Conservation (phyloP, 2,329 filamentous ascomycete species). For the Cytospora chrysosperma region DNA sequence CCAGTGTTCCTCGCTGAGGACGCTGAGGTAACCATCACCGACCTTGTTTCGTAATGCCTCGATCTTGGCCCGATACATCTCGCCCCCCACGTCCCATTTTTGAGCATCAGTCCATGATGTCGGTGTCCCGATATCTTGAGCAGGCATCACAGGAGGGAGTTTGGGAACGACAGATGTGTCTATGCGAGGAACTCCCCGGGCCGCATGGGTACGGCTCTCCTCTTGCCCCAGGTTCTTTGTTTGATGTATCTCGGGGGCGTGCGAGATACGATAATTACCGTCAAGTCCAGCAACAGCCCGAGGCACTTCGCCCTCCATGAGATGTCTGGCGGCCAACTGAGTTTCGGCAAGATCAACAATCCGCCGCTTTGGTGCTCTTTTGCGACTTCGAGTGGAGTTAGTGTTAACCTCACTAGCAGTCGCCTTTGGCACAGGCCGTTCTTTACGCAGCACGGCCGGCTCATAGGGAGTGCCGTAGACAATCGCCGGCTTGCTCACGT, state of each 20-base stretch:
- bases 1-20: slow-evolving; percentile 76
- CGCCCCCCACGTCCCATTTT: slow-evolving; percentile 68
- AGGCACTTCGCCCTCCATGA: slow-evolving; percentile 27
- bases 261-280: slow-evolving; percentile 47
- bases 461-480: slow-evolving; percentile 53
- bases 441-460: slow-evolving; percentile 56
- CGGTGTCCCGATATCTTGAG: slow-evolving; percentile 31
- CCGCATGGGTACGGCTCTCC: slow-evolving; percentile 35
- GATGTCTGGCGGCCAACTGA: slow-evolving; percentile 39
- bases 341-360: slow-evolving; percentile 64
- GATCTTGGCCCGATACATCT: slow-evolving; percentile 83
- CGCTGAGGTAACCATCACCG: slow-evolving; percentile 83
- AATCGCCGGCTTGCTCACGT: slow-evolving; percentile 67
- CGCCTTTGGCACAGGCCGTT: slow-evolving; percentile 52
- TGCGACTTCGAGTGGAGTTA: slow-evolving; percentile 56
- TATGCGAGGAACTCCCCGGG: slow-evolving; percentile 37
- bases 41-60: slow-evolving; percentile 83
- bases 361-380: slow-evolving; percentile 59
- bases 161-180: slow-evolving; percentile 39
- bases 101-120: slow-evolving; percentile 43
- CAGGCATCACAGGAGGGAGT: slow-evolving; percentile 34
- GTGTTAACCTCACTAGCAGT: slow-evolving; percentile 59
- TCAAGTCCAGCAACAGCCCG: slow-evolving; percentile 28
- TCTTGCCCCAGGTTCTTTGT: slow-evolving; percentile 33
- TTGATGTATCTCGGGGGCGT: slow-evolving; percentile 39